These are phyloP conservation scores for Trichoderma erinaceum DNA, from an alignment of 495 filamentous ascomycete species.

Conservation along the genomic window DNA sequence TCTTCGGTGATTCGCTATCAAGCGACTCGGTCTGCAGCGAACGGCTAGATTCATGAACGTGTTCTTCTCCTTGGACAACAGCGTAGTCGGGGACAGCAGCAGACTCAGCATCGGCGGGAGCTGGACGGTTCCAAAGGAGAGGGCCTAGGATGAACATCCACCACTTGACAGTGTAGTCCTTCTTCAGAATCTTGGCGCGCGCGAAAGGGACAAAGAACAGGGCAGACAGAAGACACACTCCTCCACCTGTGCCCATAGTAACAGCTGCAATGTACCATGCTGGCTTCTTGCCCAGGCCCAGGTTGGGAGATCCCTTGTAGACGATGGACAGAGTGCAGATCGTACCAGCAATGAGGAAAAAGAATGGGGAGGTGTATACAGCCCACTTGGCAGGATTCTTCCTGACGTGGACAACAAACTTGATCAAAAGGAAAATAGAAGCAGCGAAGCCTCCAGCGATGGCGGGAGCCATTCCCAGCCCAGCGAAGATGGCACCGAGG, in stretches of 20 bases:
- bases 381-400: constrained; percentile 52
- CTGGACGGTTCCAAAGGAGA: constrained; percentile 43
- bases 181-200: constrained; percentile 49
- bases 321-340: constrained; percentile 57
- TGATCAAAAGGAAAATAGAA: constrained; percentile 56
- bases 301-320: constrained; percentile 57
- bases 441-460: constrained; percentile 53
- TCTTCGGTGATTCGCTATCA: not conserved
- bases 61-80: constrained; percentile 27
- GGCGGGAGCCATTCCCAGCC: constrained; percentile 53
- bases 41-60: constrained; percentile 14
- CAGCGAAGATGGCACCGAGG: constrained; percentile 55
- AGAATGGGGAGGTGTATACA: constrained; percentile 53
- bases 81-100: constrained; percentile 36
- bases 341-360: constrained; percentile 52
- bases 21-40: not conserved
- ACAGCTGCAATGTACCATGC: constrained; percentile 50
- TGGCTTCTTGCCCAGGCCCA: constrained; percentile 51
- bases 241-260: constrained; percentile 48
- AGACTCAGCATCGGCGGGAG: constrained; percentile 34
- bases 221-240: constrained; percentile 44
- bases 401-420: constrained; percentile 51
- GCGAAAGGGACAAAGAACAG: constrained; percentile 57
- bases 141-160: constrained; percentile 49
- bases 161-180: constrained; percentile 48